These are phyloP conservation scores for Micractinium conductrix DNA, from an alignment of 139 green algal species.

Conservation along the genomic window DNA sequence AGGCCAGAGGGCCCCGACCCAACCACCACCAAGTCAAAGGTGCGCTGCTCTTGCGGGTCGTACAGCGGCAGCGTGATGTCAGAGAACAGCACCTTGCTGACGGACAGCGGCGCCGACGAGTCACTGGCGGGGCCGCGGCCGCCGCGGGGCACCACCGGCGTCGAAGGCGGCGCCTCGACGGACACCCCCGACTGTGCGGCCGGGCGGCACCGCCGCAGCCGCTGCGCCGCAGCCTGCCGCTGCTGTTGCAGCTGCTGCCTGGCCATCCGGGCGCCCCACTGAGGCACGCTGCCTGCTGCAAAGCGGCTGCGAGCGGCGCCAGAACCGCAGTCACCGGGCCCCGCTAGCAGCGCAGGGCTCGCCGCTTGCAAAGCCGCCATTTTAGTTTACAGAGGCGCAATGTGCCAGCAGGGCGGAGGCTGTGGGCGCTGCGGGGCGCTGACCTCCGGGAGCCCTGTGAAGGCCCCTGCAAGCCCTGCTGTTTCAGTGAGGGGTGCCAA, in stretches of 20 bases:
- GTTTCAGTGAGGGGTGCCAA: too few relatives aligned
- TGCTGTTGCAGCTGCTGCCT: background rate
- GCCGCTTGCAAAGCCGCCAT: too few relatives aligned
- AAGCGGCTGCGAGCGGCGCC: background rate
- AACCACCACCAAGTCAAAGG: constrained; percentile 90
- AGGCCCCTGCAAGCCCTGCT: too few relatives aligned
- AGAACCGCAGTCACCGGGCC: too few relatives aligned
- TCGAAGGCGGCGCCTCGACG: constrained; percentile 11
- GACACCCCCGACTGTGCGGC: background rate
- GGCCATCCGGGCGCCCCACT: too few relatives aligned
- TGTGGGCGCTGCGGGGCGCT: too few relatives aligned
- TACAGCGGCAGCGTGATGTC: constrained; percentile 39
- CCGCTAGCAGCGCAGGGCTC: too few relatives aligned
- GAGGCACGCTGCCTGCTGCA: background rate
- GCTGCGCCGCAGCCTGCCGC: background rate
- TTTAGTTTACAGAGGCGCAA: too few relatives aligned
- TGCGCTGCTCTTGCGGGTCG: background rate
- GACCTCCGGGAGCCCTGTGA: too few relatives aligned
- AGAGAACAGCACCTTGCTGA: constrained; percentile 15
- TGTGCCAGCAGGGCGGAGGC: too few relatives aligned
- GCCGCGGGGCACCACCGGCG: background rate
- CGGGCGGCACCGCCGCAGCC: background rate
- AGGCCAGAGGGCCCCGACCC: constrained; percentile 91
- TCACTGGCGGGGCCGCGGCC: constrained; percentile 7
- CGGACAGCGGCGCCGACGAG: background rate